Evolutionary conservation across 192 early-diverging fungal genomes (phyloP), one percentile per base, ranked within the genome.

Genomic region (Podila verticillata): DNA sequence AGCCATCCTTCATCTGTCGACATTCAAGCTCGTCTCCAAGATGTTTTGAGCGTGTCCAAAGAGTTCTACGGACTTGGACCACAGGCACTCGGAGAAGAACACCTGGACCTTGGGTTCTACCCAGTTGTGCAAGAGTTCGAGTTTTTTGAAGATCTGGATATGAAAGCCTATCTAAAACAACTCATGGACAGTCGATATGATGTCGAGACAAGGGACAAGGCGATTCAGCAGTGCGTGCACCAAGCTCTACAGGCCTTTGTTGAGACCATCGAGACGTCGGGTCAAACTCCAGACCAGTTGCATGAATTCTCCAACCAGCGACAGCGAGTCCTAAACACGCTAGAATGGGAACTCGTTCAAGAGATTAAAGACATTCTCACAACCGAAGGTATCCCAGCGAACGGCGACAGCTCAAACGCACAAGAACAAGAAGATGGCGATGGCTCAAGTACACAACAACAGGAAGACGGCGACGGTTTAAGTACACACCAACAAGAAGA

Each of bases 301-400:
- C 10, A 35, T 1, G 20, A 57, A 8, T 35, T 24, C 28, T 35
- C 39, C 2, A 80, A 59, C 3, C 48, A 47, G 20, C 59, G 47
- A 28, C 77, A 80, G 49, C 49, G 35, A 8, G 65, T 6, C 13
- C 35, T 80, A 31, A 54, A 56, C 24, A 66, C 20, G 6, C 12
- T 80, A 31, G 77, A 80, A 20, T 39, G 61, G n/a, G 32, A 72
- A 44, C 65, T 80, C 4, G 61, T 72, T 0, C 28, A 67, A 28
- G 65, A 68, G 19, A 80, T 80, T 54, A 80, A 65, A 17, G 65
- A 72, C 8, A 54, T 24, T 12, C 51, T 54, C 51, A 15, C 3
- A 44, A 15, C 2, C 10, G 39, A 44, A 44, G 12, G 13, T 12
- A 17, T 15, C 39, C 0, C 2, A 15, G 4, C 15, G n/a, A n/a